Base-by-base conservation (phyloP, 2,329 filamentous ascomycete genomes). In the Venturia nashicola region DNA sequence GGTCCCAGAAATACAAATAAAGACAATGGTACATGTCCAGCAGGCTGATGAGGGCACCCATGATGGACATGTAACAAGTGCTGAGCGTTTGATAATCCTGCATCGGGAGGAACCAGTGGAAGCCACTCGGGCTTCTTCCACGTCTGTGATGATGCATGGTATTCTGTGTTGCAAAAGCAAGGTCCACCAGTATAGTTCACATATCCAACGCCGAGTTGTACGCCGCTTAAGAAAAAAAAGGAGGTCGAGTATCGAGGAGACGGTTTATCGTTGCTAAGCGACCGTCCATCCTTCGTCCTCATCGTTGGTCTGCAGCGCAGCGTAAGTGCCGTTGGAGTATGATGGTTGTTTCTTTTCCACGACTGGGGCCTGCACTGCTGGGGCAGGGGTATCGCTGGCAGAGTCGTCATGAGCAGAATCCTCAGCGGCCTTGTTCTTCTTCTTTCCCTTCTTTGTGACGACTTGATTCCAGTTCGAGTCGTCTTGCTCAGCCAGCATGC, bases 381-480 rank as follows among this genome's bases (percentile, higher is more conserved):
- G 44, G 34, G 48, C 34, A 11, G 51, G 43, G 20, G 48, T 46
- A 23, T 51, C 61, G 39, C 61, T 51, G 16, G 39, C 59, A 18
- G 39, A 42, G 43, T 61, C 59, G 36, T 42, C 36, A 39, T 39
- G 40, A 2, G 32, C 59, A n/a, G 59, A 43, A 16, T 27, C 43
- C 16, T 63, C 36, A 5, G 61, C 32, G 1, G 42, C 23, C 60
- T 40, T 63, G 61, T 23, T 18, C 42, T 42, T 44, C 72, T 79
- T 79, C 72, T 82, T 79, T 67, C 77, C 76, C 77, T 85, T 86
- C 70, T 77, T 76, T 68, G 76, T 82, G 40, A 80, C 76, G 32
- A 86, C 84, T 11, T 83, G 83, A 67, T 80, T 85, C 85, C 84
- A 87, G 62, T 80, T 80, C 64, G 80, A 79, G 57, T 83, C 80